Percentiles rank a stretch among this genome's conserved stretches.
These are phyloP conservation scores for Biancaea sappan DNA, from an alignment of 306 rosid species.

Conservation along the genomic window DNA sequence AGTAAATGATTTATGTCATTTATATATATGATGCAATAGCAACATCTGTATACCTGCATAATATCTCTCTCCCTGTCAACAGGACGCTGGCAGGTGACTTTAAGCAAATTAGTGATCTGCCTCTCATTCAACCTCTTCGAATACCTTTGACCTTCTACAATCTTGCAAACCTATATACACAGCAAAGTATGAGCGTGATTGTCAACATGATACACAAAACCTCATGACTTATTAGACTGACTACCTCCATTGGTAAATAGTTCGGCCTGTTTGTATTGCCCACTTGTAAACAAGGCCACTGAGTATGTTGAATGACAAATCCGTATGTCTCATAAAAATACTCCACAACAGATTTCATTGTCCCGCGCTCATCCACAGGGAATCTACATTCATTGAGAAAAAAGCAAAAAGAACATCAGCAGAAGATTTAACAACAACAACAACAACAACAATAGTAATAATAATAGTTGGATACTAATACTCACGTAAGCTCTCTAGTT, in stretches of 20 bases:
- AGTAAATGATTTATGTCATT: not conserved
- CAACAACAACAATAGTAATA: too few relatives aligned
- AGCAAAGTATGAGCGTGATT: slow-evolving; percentile 23
- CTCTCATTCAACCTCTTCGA: slow-evolving; percentile 82
- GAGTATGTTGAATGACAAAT: slow-evolving; percentile 77
- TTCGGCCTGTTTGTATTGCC: slow-evolving; percentile 91
- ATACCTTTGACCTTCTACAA: slow-evolving; percentile 93
- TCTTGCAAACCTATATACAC: slow-evolving; percentile 82
- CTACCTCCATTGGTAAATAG: slow-evolving; percentile 96
- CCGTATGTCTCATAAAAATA: slow-evolving; percentile 92
- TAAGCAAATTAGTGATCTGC: slow-evolving; percentile 88
- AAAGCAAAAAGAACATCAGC: slow-evolving; percentile 22
- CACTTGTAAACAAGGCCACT: slow-evolving; percentile 97
- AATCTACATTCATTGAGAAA: slow-evolving; percentile 55
- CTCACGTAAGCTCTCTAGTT: slow-evolving; percentile 90
- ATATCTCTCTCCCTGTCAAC: slow-evolving; percentile 82
- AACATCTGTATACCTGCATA: slow-evolving; percentile 55
- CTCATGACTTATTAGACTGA: not conserved
- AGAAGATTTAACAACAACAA: too few relatives aligned
- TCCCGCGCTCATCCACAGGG: slow-evolving; percentile 94
- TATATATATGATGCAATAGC: not conserved
- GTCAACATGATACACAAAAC: not conserved
- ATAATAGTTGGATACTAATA: not conserved
- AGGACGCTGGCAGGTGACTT: slow-evolving; percentile 96
- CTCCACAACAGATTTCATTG: slow-evolving; percentile 91